Conservation (phyloP, 345 rosid genomes). For the Syzygium aromaticum region DNA sequence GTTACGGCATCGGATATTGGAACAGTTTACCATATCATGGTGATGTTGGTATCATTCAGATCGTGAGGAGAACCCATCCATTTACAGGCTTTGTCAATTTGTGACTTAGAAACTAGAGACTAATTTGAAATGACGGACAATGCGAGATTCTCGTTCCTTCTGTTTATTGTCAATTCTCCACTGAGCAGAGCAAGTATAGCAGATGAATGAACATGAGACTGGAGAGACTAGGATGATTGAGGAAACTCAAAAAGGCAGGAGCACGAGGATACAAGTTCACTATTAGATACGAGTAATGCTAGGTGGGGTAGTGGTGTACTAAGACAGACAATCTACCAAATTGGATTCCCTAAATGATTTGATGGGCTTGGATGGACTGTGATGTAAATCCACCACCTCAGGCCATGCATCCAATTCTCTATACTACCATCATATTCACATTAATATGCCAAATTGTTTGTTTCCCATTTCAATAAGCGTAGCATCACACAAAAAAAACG, state of each 20-base stretch:
- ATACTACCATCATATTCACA: background rate
- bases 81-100: background rate
- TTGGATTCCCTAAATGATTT: background rate
- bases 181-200: background rate
- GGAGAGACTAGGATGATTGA: background rate
- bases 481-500: background rate
- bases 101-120: background rate
- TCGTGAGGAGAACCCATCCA: background rate
- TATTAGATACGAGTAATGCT: background rate
- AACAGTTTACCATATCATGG: background rate
- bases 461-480: background rate
- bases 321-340: background rate
- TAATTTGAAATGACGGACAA: background rate
- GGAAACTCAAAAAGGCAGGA: background rate
- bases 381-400: background rate
- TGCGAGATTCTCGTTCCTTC: background rate
- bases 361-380: background rate
- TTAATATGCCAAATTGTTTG: background rate
- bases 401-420: background rate
- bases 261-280: background rate
- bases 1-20: background rate
- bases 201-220: background rate
- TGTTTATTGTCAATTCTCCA: background rate
- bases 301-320: background rate
- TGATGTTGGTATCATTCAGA: background rate